These are phyloP conservation scores for Phytophthora palmivora DNA, from an alignment of 352 stramenopile genomes.

Conservation along the genomic window DNA sequence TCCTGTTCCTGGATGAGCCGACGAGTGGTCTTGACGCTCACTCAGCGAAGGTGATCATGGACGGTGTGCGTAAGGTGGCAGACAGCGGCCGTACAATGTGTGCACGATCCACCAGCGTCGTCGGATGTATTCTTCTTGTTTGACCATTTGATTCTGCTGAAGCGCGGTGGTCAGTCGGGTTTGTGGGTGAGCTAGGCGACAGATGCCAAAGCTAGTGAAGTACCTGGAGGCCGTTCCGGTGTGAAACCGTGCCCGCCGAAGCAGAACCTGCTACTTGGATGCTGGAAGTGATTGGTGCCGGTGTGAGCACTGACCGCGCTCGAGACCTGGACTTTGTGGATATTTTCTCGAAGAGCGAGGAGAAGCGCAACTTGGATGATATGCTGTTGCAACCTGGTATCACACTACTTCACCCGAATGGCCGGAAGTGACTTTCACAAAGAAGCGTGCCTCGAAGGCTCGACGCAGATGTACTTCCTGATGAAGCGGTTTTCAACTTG, in stretches of 20 bases:
- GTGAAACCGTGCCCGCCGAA: slow-evolving; percentile 40
- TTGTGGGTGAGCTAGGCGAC: slow-evolving; percentile 74
- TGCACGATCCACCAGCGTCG: too few species aligned
- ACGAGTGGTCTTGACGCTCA: slow-evolving; percentile 84
- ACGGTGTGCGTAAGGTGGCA: slow-evolving; percentile 81
- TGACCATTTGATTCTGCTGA: slow-evolving; percentile 75
- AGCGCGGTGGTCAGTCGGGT: slow-evolving; percentile 56
- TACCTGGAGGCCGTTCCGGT: slow-evolving; percentile 36
- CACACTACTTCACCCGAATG: slow-evolving; percentile 7
- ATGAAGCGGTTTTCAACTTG: slow-evolving; percentile 42
- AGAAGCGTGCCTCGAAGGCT: slow-evolving; percentile 34
- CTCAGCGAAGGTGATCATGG: slow-evolving; percentile 78
- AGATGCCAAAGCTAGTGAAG: slow-evolving; percentile 36
- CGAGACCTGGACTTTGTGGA: slow-evolving; percentile 37
- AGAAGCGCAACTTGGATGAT: slow-evolving; percentile 21
- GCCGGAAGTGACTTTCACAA: slow-evolving; percentile 33
- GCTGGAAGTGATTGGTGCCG: slow-evolving; percentile 1
- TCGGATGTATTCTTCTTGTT: slow-evolving; percentile 74
- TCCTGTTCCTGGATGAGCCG: slow-evolving; percentile 79
- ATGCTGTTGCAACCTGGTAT: slow-evolving; percentile 23
- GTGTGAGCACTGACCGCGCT: slow-evolving; percentile 78
- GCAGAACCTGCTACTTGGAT: slow-evolving; percentile 33
- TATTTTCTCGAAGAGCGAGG: slow-evolving; percentile 34
- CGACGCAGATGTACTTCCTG: slow-evolving; percentile 42
- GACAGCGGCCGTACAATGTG: slow-evolving; percentile 46